Percentiles rank a stretch among this genome's conserved stretches.
These are phyloP conservation scores for Fragilaria radians DNA, from an alignment of 108 stramenopile species.

Conservation along the genomic window DNA sequence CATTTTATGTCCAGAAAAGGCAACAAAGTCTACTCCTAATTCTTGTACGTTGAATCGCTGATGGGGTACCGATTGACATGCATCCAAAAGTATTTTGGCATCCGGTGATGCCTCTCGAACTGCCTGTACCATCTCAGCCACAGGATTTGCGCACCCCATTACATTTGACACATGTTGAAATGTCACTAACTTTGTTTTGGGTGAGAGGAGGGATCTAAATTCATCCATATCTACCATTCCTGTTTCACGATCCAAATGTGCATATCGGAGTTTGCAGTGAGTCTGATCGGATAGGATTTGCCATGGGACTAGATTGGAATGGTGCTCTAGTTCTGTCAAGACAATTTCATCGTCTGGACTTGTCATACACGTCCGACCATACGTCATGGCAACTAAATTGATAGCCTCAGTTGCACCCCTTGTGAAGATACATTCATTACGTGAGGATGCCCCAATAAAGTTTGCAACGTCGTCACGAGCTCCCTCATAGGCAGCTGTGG, in stretches of 20 bases:
- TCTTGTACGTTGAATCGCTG: constrained; percentile 82
- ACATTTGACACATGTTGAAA: constrained; percentile 91
- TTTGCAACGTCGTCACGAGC: constrained; percentile 73
- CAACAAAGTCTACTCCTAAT: constrained; percentile 91
- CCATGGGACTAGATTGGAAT: constrained; percentile 96
- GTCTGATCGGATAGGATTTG: constrained; percentile 74
- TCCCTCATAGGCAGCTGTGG: constrained; percentile 85
- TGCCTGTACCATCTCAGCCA: constrained; percentile 64
- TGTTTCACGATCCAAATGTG: constrained; percentile 38
- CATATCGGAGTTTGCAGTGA: constrained; percentile 64
- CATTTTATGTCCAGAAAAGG: constrained; percentile 97
- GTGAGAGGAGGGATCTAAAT: constrained; percentile 40
- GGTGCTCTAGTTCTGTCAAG: constrained; percentile 91
- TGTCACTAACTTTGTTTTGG: constrained; percentile 83
- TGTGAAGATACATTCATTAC: constrained; percentile 91
- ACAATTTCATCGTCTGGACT: constrained; percentile 85
- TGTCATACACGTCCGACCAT: constrained; percentile 30
- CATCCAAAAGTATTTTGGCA: constrained; percentile 82
- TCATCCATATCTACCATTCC: constrained; percentile 62
- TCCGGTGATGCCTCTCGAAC: constrained; percentile 62
- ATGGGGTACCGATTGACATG: constrained; percentile 94
- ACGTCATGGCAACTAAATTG: constrained; percentile 83
- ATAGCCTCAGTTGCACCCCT: constrained; percentile 91
- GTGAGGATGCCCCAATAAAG: constrained; percentile 71
- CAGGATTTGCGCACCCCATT: constrained; percentile 80